Evolutionary conservation across 2,329 filamentous ascomycete species (phyloP).

Genomic region (Ophiostoma sp.): DNA sequence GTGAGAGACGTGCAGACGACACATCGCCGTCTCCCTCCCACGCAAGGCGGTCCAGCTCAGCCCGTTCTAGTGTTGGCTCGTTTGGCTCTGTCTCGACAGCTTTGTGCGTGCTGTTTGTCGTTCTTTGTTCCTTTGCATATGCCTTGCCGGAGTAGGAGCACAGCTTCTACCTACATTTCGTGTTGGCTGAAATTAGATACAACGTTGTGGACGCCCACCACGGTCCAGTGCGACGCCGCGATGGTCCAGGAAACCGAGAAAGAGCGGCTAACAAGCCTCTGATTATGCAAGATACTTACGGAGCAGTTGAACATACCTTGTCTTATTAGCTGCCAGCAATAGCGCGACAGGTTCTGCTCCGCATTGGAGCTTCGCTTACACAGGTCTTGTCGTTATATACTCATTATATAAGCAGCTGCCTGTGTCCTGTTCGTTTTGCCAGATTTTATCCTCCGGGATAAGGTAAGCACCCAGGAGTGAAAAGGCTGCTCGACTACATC

Average conservation of each 20-base stretch:
- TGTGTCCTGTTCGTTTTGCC: neutral
- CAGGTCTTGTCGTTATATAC: too few relatives aligned
- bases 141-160: too few relatives aligned
- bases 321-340: too few relatives aligned
- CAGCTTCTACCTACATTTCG: neutral
- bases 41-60: slow-evolving; percentile 5
- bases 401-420: too few relatives aligned
- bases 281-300: too few relatives aligned
- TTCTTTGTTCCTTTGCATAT: neutral
- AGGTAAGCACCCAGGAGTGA: neutral
- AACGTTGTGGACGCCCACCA: slow-evolving; percentile 8
- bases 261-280: neutral
- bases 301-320: too few relatives aligned
- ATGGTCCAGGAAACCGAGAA: neutral
- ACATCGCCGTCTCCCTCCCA: neutral
- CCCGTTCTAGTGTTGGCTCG: neutral
- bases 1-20: neutral
- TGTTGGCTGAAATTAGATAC: slow-evolving; percentile 14
- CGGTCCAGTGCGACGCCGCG: slow-evolving; percentile 2
- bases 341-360: too few relatives aligned
- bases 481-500: neutral
- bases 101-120: neutral
- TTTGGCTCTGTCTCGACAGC: neutral
- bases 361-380: too few relatives aligned
- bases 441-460: neutral